These are phyloP conservation scores for Closterium sp. DNA, from an alignment of 139 green algal genomes.

Conservation along the genomic window DNA sequence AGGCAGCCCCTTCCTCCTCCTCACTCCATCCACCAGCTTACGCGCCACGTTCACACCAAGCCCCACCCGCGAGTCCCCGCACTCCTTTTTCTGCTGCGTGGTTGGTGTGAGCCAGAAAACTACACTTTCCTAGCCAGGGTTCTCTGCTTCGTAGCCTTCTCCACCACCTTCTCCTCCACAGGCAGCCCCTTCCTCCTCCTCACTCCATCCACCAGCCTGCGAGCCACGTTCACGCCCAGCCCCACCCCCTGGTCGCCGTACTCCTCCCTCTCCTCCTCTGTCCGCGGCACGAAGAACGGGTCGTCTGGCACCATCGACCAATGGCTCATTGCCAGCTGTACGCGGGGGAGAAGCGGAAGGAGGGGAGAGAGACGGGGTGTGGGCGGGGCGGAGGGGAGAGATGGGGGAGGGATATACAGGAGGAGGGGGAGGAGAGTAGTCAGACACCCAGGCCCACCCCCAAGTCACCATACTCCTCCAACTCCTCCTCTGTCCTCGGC, in stretches of 20 bases:
- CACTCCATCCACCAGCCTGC: constrained; percentile 77
- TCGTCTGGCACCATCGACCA: constrained; percentile 80
- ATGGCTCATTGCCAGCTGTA: constrained; percentile 84
- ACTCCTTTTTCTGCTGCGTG: constrained; percentile 95
- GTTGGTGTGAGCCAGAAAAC: constrained; percentile 93
- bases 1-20: constrained; percentile 86
- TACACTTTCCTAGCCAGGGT: no score
- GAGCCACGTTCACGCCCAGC: constrained; percentile 68
- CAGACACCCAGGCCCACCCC: no score
- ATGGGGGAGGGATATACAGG: not conserved
- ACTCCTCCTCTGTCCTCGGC: constrained; percentile 90
- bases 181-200: constrained; percentile 87
- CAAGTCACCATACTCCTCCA: constrained; percentile 92
- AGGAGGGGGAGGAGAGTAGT: no score
- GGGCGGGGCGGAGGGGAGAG: not conserved
- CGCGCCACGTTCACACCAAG: constrained; percentile 70
- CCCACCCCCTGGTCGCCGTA: constrained; percentile 76
- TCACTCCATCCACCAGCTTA: constrained; percentile 77
- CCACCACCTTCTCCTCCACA: constrained; percentile 93
- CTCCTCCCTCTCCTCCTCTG: constrained; percentile 96
- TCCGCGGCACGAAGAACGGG: constrained; percentile 92
- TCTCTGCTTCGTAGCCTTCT: constrained; percentile 91
- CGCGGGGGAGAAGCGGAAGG: not conserved
- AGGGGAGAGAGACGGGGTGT: not conserved
- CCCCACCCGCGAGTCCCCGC: constrained; percentile 79